phyloP scores from a whole-genome alignment of 805 yeast species.

The Kuraishia piskuri region DNA sequence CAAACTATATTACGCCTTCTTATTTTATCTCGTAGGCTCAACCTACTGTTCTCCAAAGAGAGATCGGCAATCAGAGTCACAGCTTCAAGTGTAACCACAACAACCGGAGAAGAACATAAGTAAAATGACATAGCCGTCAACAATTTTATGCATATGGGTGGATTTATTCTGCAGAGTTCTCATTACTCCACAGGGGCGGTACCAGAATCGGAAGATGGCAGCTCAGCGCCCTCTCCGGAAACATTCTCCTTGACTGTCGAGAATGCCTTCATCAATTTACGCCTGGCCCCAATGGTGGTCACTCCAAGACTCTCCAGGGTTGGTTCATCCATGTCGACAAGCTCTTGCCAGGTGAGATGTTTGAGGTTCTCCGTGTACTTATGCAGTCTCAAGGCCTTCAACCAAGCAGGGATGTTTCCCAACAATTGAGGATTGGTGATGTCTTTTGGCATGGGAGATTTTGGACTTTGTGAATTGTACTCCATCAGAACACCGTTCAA shows the following conservation, averaged over 20 bases:
- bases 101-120: neutral
- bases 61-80: neutral
- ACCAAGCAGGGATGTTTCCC: constrained; percentile 84
- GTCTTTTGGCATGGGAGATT: constrained; percentile 40
- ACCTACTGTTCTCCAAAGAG: neutral
- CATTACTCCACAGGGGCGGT: neutral
- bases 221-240: neutral
- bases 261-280: constrained; percentile 88
- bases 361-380: constrained; percentile 84
- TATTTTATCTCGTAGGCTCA: neutral
- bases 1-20: neutral
- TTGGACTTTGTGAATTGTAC: constrained; percentile 10
- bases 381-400: constrained; percentile 81
- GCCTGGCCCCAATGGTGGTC: constrained; percentile 89
- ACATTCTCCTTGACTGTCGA: constrained; percentile 60
- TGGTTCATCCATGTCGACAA: constrained; percentile 62
- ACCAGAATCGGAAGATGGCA: constrained; percentile 2
- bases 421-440: constrained; percentile 47
- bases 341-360: constrained; percentile 68
- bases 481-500: neutral
- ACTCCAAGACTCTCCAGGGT: constrained; percentile 76
- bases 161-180: neutral
- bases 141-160: neutral
- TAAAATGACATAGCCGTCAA: too few species aligned
- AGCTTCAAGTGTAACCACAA: neutral